phyloP scores from a whole-genome alignment of 2,329 filamentous ascomycete genomes.

The Calonectria multiphialidica region DNA sequence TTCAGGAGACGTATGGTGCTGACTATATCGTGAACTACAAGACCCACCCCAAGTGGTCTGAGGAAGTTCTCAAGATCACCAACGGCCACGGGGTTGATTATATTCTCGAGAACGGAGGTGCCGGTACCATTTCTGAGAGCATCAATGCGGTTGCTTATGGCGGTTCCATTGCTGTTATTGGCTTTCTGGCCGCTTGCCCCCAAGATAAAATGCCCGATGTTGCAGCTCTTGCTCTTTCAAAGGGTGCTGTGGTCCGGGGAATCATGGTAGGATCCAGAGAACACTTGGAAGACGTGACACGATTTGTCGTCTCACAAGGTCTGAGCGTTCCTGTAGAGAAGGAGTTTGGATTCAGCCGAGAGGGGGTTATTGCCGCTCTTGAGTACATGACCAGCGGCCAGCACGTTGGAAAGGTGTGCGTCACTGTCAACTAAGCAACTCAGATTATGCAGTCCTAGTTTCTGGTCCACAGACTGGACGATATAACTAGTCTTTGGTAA shows the following conservation, averaged over 20 bases:
- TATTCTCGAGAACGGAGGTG: constrained; percentile 54
- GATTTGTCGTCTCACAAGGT: not conserved
- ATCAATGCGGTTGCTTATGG: constrained; percentile 57
- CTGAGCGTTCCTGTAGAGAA: constrained; percentile 16
- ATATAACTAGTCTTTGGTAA: not conserved
- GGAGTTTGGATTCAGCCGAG: constrained; percentile 15
- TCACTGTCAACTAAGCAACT: not conserved
- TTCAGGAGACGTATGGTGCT: constrained; percentile 53
- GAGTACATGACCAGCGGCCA: constrained; percentile 19
- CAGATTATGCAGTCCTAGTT: not conserved
- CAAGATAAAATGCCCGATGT: constrained; percentile 23
- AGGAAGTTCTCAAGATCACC: constrained; percentile 58
- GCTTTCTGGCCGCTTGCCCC: constrained; percentile 47
- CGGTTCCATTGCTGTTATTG: constrained; percentile 59
- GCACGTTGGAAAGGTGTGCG: constrained; percentile 24
- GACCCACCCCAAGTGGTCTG: constrained; percentile 56
- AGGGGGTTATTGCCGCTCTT: constrained; percentile 12
- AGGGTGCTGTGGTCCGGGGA: constrained; percentile 21
- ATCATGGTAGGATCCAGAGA: constrained; percentile 23
- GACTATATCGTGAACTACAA: constrained; percentile 63
- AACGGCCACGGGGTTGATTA: constrained; percentile 57
- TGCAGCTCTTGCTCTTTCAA: constrained; percentile 6
- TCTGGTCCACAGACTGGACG: not conserved
- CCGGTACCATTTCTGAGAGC: constrained; percentile 57
- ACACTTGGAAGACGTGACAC: constrained; percentile 11